These are phyloP conservation scores for Boletus reticuloceps DNA, from an alignment of 768 basidiomycete genomes.

Conservation along the genomic window DNA sequence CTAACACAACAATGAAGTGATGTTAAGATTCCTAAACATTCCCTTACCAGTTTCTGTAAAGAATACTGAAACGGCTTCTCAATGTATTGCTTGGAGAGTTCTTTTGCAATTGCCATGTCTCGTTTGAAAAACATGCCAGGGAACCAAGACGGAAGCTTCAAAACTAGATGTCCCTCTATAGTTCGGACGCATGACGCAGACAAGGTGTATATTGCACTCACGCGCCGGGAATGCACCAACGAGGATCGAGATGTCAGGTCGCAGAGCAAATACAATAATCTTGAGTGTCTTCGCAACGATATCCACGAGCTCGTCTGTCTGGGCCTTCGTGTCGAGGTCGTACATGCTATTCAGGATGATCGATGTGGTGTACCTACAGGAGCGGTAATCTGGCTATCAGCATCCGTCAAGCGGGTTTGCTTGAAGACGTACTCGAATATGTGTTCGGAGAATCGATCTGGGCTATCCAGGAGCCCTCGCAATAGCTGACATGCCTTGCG, in stretches of 20 bases:
- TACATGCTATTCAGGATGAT: conserved; percentile 21
- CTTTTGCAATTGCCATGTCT: conserved; percentile 18
- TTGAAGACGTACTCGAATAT: conserved; percentile 30
- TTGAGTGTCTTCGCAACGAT: conserved; percentile 4
- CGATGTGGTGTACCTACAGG: conserved; percentile 17
- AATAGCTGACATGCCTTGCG: conserved; percentile 32
- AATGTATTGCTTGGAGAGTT: conserved; percentile 13
- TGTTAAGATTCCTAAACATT: not conserved
- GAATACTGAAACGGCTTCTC: conserved; percentile 14
- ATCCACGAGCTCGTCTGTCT: conserved; percentile 14
- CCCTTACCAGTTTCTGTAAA: conserved; percentile 18
- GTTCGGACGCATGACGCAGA: not conserved
- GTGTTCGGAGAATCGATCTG: conserved; percentile 33
- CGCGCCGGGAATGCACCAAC: conserved; percentile 16
- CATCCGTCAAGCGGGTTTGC: not conserved
- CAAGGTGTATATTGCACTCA: not conserved
- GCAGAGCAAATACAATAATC: conserved; percentile 8
- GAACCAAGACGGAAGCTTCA: conserved; percentile 22
- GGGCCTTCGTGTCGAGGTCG: conserved; percentile 14
- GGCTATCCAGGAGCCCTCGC: conserved; percentile 30
- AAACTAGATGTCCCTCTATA: conserved; percentile 3
- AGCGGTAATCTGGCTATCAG: not conserved
- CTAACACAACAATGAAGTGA: conserved; percentile 3
- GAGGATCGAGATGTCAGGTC: conserved; percentile 18
- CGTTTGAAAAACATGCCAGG: conserved; percentile 23